A percentile compares a stretch with the other conserved stretches of the same genome.
Evolutionary conservation across 2,329 filamentous ascomycete genomes (phyloP).

Genomic region (Fusarium sororula): DNA sequence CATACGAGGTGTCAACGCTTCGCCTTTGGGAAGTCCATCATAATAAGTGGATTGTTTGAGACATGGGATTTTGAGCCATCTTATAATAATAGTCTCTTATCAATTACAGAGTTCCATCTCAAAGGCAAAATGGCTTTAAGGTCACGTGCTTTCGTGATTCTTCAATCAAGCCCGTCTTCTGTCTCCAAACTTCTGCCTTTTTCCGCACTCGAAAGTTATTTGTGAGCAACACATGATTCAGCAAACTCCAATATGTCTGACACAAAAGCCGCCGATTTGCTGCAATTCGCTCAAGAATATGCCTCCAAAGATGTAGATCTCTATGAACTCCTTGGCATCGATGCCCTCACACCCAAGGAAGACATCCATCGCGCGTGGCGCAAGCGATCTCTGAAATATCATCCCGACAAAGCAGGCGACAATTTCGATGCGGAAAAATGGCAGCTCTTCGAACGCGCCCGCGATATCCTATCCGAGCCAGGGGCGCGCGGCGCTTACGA

Average conservation of each 20-base stretch:
- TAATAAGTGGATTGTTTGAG: background rate
- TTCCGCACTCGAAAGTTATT: background rate
- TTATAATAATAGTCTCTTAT: background rate
- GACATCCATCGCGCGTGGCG: conserved; percentile 87
- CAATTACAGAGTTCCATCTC: background rate
- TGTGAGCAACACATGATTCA: background rate
- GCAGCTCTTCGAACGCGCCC: conserved; percentile 85
- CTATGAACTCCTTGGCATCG: conserved; percentile 78
- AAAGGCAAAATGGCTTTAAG: background rate
- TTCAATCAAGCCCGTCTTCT: background rate
- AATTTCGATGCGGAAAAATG: conserved; percentile 82
- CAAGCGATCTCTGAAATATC: conserved; percentile 86
- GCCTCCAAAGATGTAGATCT: conserved; percentile 74
- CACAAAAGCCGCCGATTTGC: conserved; percentile 57
- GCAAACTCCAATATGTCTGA: conserved; percentile 41
- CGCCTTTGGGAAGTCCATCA: background rate
- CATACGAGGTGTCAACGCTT: background rate
- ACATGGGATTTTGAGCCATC: background rate
- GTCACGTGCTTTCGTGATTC: conserved; percentile 35
- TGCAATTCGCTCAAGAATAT: conserved; percentile 65
- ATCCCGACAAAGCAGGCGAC: conserved; percentile 88
- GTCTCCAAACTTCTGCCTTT: background rate
- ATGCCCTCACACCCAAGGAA: conserved; percentile 70
- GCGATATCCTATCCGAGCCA: conserved; percentile 80
- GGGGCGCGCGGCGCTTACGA: conserved; percentile 82